A percentile compares a stretch with the other conserved stretches of the same genome.
Conservation (phyloP, 2,329 filamentous ascomycete species). For the Monilinia fructicola region DNA sequence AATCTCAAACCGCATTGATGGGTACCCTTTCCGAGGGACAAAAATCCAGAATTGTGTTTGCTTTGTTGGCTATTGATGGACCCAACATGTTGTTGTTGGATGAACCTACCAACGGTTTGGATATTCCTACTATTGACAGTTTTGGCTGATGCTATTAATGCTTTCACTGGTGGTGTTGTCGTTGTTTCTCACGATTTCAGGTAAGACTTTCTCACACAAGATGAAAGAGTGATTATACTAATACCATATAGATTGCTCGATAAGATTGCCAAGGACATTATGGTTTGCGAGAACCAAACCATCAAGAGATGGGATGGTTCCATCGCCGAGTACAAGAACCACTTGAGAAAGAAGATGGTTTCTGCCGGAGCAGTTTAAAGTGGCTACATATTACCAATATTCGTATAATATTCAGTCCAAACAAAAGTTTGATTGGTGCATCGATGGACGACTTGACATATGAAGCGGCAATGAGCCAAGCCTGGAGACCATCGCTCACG, state of each 20-base stretch:
- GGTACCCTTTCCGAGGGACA: slow-evolving; percentile 97
- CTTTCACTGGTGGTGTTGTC: slow-evolving; percentile 89
- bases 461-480: background rate
- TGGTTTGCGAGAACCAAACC: slow-evolving; percentile 98
- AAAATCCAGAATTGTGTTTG: slow-evolving; percentile 97
- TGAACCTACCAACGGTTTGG: slow-evolving; percentile 98
- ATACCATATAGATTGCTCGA: slow-evolving; percentile 73
- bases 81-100: slow-evolving; percentile 98
- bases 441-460: slow-evolving; percentile 15
- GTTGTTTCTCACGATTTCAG: slow-evolving; percentile 99
- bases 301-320: slow-evolving; percentile 84
- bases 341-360: slow-evolving; percentile 99
- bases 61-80: slow-evolving; percentile 87
- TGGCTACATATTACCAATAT: slow-evolving; percentile 11
- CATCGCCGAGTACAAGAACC: slow-evolving; percentile 96
- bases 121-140: slow-evolving; percentile 98
- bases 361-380: slow-evolving; percentile 77
- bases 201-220: slow-evolving; percentile 52
- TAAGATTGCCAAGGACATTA: slow-evolving; percentile 99
- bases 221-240: slow-evolving; percentile 34
- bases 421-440: slow-evolving; percentile 24
- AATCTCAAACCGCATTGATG: slow-evolving; percentile 95
- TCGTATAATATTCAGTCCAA: slow-evolving; percentile 4
- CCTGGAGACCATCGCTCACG: slow-evolving; percentile 6
- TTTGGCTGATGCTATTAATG: slow-evolving; percentile 95